A percentile compares a stretch with the other conserved stretches of the same genome.
Evolutionary conservation across 306 rosid species (phyloP).

Genomic region (Acacia acuminata): DNA sequence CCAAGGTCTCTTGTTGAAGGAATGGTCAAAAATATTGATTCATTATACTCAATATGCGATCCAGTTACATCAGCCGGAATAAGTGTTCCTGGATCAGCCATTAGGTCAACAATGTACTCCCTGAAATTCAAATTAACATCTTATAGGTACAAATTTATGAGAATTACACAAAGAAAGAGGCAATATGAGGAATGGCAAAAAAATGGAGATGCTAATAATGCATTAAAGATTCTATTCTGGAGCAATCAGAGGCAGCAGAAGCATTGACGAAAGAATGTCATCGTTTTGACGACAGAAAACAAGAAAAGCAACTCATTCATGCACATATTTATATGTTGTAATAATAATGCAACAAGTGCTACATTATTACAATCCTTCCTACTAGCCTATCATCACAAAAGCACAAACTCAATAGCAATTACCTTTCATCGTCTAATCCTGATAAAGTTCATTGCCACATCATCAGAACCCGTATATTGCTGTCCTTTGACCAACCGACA

Average conservation of each 20-base stretch:
- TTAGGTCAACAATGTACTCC: constrained; percentile 96
- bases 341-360: constrained; percentile 24
- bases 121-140: constrained; percentile 65
- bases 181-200: constrained; percentile 18
- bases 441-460: constrained; percentile 86
- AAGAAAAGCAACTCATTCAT: constrained; percentile 12
- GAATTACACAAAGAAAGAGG: constrained; percentile 10
- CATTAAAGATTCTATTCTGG: constrained; percentile 10
- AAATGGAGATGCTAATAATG: constrained; percentile 4
- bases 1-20: constrained; percentile 80
- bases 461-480: constrained; percentile 78
- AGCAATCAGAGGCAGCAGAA: constrained; percentile 16
- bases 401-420: constrained; percentile 32
- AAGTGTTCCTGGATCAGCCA: constrained; percentile 98
- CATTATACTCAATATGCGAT: constrained; percentile 65
- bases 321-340: constrained; percentile 3
- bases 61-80: constrained; percentile 85
- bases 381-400: constrained; percentile 21
- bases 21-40: constrained; percentile 55
- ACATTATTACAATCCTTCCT: constrained; percentile 21
- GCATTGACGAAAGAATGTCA: neutral
- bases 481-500: constrained; percentile 93
- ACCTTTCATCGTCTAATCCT: constrained; percentile 93
- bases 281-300: constrained; percentile 23
- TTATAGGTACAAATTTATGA: constrained; percentile 18